Conservation (phyloP, 23 red algal genomes). For the Gracilaria domingensis region DNA sequence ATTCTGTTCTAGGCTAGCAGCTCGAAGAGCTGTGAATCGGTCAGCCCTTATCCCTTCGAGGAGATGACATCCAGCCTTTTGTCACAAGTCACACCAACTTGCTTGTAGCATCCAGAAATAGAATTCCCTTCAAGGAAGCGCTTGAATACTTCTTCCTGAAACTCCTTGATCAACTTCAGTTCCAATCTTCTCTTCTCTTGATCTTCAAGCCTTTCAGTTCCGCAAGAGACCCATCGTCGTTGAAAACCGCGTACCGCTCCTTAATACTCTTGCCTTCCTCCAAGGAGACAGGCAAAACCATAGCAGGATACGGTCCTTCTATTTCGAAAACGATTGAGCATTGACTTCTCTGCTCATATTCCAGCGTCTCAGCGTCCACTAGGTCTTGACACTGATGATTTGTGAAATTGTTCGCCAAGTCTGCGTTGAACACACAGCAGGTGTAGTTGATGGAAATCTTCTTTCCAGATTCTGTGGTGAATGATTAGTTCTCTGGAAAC, state of each 20-base stretch:
- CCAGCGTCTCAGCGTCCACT: slow-evolving; percentile 47
- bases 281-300: slow-evolving; percentile 94
- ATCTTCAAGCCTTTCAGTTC: slow-evolving; percentile 99
- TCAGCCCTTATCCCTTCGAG: slow-evolving; percentile 74
- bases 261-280: slow-evolving; percentile 98
- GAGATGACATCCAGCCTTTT: slow-evolving; percentile 87
- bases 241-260: slow-evolving; percentile 99
- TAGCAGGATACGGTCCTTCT: slow-evolving; percentile 96
- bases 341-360: slow-evolving; percentile 81
- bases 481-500: slow-evolving; percentile 87
- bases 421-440: slow-evolving; percentile 90
- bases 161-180: slow-evolving; percentile 98
- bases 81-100: slow-evolving; percentile 85
- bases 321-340: slow-evolving; percentile 98
- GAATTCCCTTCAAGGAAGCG: slow-evolving; percentile 80
- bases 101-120: slow-evolving; percentile 74
- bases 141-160: slow-evolving; percentile 93
- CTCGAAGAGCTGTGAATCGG: slow-evolving; percentile 83
- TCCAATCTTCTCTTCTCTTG: slow-evolving; percentile 90
- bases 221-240: slow-evolving; percentile 86
- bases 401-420: slow-evolving; percentile 86
- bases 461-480: slow-evolving; percentile 71
- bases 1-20: slow-evolving; percentile 95
- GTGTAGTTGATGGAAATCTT: slow-evolving; percentile 70
- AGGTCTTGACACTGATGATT: slow-evolving; percentile 97